phyloP scores from a whole-genome alignment of 106 monocot species.

The Hemerocallis citrina region DNA sequence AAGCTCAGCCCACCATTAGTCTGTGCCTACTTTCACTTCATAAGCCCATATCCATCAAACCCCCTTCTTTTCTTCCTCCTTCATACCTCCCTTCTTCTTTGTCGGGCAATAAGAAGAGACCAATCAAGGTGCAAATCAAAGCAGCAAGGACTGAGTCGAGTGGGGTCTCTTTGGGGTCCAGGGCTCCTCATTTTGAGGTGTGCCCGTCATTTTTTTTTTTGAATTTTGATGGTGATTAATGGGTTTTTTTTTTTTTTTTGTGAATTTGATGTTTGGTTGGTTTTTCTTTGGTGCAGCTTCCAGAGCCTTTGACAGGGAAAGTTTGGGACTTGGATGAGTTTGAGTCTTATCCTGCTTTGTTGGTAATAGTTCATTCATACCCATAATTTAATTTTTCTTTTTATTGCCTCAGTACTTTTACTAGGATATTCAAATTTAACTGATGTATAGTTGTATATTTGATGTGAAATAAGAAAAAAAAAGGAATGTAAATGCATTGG shows the following conservation, averaged over 20 bases:
- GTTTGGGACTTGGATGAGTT: conserved; percentile 85
- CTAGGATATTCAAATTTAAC: too few relatives aligned
- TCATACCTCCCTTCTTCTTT: background rate
- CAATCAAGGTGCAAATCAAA: conserved; percentile 30
- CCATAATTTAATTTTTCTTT: background rate
- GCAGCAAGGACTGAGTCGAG: conserved; percentile 65
- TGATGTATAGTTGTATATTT: too few relatives aligned
- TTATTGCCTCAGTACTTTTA: background rate
- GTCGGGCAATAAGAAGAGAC: background rate
- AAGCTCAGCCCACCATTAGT: background rate
- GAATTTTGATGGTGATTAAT: background rate
- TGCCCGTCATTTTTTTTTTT: background rate
- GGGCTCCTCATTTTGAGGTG: conserved; percentile 93
- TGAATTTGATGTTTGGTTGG: background rate
- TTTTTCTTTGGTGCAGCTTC: conserved; percentile 49
- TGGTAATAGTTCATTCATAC: conserved; percentile 62
- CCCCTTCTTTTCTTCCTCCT: background rate
- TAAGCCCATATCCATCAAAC: background rate
- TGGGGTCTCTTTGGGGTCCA: conserved; percentile 43
- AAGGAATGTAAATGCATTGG: too few relatives aligned
- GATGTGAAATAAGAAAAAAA: too few relatives aligned
- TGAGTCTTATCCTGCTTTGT: conserved; percentile 65
- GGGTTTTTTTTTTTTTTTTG: conserved; percentile 1
- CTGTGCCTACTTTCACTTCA: conserved; percentile 7
- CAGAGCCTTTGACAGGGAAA: conserved; percentile 85